Conservation (phyloP, 768 basidiomycete genomes). For the Nidula microcarpa region DNA sequence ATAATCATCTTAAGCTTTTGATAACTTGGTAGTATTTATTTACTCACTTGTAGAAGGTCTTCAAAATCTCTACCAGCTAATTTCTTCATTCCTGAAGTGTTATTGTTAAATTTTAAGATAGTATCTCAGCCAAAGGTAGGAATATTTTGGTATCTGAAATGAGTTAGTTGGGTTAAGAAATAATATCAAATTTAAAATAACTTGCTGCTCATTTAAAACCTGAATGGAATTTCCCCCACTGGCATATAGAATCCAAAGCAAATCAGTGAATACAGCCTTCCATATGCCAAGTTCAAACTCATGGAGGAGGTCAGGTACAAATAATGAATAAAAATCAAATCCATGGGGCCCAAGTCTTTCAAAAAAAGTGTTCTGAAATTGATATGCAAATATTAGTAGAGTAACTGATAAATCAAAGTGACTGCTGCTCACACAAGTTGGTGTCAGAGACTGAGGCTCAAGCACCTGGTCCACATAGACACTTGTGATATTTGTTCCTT, state of each 20-base stretch:
- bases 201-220: constrained; percentile 17
- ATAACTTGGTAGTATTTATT: not conserved
- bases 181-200: not conserved
- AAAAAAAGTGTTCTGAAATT: constrained; percentile 23
- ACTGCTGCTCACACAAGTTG: constrained; percentile 6
- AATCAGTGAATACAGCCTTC: constrained; percentile 25
- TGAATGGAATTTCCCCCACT: constrained; percentile 5
- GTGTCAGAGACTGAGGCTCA: constrained; percentile 1
- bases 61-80: constrained; percentile 31
- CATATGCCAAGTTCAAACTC: constrained; percentile 32
- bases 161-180: not conserved
- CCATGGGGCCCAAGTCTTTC: constrained; percentile 4
- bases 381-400: not conserved
- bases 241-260: constrained; percentile 22
- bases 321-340: constrained; percentile 19
- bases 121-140: constrained; percentile 18
- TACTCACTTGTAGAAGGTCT: constrained; percentile 30
- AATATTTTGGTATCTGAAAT: constrained; percentile 14
- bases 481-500: not conserved
- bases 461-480: not conserved
- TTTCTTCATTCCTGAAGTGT: constrained; percentile 26
- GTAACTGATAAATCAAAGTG: not conserved
- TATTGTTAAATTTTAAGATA: constrained; percentile 24
- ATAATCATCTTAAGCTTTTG: not conserved
- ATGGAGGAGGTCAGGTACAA: constrained; percentile 29